Base-by-base conservation (phyloP, 495 filamentous ascomycete species). In the Cairneyella variabilis region DNA sequence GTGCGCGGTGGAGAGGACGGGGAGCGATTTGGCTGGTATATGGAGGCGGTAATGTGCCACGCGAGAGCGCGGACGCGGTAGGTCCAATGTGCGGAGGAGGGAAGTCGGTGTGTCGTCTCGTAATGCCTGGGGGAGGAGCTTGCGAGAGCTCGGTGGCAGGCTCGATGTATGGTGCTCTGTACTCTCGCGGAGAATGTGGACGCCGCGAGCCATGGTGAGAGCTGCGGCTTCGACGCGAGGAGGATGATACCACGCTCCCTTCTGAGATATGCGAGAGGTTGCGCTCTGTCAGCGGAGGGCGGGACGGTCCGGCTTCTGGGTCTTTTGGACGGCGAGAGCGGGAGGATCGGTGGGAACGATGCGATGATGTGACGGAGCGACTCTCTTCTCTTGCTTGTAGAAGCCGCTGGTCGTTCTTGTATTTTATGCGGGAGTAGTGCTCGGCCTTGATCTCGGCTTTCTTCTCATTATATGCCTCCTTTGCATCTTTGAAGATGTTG, bases 401-500 rank as follows among this genome's bases (percentile, higher is more conserved):
- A 8, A 60, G 40, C 45, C 52, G 59, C 17, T 55, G 62, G 1
- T 56, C 56, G 26, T 51, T 44, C 42, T 53, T 65, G 25, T 64
- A 43, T 37, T 73, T 57, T 30, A 76, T 70, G 55, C 77, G 73
- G 43, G 76, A 74, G 58, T 82, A 78, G 14, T 80, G 73, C 43
- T 83, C 78, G 11, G 86, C 82, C 63, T 82, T 78, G 57, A 91
- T 75, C 57, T 88, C 82, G 9, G 88, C 83, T 64, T 92, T 93
- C 61, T 84, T 82, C 62, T 95, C 89, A 39, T 81, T 78, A 66
- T 96, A 96, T 40, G 89, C 86, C 25, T 83, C 82, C 64, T 86
- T 89, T 52, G 91, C 91, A 53, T 96, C 88, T 67, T 84, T 91
- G 76, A 93, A 90, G 57, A 95, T 84, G 58, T 80, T 81, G 60